phyloP scores from a whole-genome alignment of 1,284 basidiomycete genomes.

The Cryptococcus hybrid region DNA sequence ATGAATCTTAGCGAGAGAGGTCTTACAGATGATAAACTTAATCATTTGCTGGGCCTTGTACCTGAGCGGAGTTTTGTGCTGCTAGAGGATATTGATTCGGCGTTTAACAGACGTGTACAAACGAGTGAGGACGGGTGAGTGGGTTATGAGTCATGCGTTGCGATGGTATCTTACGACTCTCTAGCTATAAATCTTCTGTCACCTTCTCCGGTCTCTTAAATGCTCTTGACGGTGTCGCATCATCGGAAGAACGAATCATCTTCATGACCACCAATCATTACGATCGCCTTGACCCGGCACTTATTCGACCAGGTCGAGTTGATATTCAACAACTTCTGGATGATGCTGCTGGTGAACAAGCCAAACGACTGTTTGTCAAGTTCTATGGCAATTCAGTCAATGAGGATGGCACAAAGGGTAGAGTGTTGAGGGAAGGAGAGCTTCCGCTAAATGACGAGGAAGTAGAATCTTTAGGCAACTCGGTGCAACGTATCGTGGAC shows the following conservation, averaged over 20 bases:
- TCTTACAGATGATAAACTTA: constrained; percentile 94
- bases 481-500: constrained; percentile 59
- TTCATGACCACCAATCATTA: constrained; percentile 99
- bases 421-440: constrained; percentile 30
- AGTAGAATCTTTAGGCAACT: constrained; percentile 54
- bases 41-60: constrained; percentile 86
- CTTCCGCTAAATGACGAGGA: constrained; percentile 57
- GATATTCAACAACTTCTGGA: constrained; percentile 83
- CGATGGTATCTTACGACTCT: background rate
- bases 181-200: constrained; percentile 85
- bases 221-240: constrained; percentile 95
- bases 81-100: constrained; percentile 98
- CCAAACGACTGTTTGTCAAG: constrained; percentile 70
- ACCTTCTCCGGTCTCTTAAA: constrained; percentile 98
- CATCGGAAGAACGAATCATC: constrained; percentile 93
- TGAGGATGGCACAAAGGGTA: constrained; percentile 19
- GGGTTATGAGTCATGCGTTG: background rate
- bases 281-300: constrained; percentile 63
- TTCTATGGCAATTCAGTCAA: constrained; percentile 63
- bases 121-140: constrained; percentile 80
- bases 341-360: constrained; percentile 83
- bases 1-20: constrained; percentile 96
- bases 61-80: constrained; percentile 91
- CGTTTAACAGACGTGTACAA: constrained; percentile 87
- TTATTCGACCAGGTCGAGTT: constrained; percentile 92